A percentile compares a stretch with the other conserved stretches of the same genome.
Conservation (phyloP, 2,329 filamentous ascomycete genomes). For the Aphanocladium album region DNA sequence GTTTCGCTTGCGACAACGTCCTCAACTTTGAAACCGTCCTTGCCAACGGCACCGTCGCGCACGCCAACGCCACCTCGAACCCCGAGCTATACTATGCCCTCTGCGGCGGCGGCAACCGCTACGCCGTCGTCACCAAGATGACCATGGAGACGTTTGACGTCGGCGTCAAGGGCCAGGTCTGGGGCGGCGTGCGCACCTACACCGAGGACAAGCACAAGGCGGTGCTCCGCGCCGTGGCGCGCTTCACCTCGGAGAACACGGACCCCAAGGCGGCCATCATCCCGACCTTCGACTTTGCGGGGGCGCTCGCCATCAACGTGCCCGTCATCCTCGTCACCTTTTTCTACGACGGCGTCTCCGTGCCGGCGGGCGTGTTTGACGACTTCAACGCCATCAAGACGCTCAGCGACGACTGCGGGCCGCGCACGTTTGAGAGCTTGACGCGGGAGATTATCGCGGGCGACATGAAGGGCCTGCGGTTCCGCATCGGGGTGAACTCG, state of each 20-base stretch:
- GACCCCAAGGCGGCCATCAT: constrained; percentile 15
- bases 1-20: constrained; percentile 37
- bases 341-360: constrained; percentile 55
- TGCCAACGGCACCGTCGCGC: constrained; percentile 34
- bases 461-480: constrained; percentile 15
- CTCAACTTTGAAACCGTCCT: constrained; percentile 39
- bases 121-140: constrained; percentile 32
- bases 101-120: constrained; percentile 44
- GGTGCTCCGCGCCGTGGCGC: constrained; percentile 10
- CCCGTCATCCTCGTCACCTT: constrained; percentile 12
- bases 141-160: constrained; percentile 9
- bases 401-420: constrained; percentile 39
- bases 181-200: constrained; percentile 15
- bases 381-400: constrained; percentile 47
- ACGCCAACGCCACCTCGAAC: constrained; percentile 30
- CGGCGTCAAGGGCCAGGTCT: constrained; percentile 10
- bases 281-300: constrained; percentile 15
- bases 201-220: constrained; percentile 8
- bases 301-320: constrained; percentile 4
- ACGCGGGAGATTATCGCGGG: constrained; percentile 13
- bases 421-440: constrained; percentile 42
- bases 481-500: constrained; percentile 18
- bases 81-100: constrained; percentile 39
- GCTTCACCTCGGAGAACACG: constrained; percentile 13
- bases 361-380: constrained; percentile 49